phyloP scores from a whole-genome alignment of 2,329 filamentous ascomycete species.

The Exophiala sideris region DNA sequence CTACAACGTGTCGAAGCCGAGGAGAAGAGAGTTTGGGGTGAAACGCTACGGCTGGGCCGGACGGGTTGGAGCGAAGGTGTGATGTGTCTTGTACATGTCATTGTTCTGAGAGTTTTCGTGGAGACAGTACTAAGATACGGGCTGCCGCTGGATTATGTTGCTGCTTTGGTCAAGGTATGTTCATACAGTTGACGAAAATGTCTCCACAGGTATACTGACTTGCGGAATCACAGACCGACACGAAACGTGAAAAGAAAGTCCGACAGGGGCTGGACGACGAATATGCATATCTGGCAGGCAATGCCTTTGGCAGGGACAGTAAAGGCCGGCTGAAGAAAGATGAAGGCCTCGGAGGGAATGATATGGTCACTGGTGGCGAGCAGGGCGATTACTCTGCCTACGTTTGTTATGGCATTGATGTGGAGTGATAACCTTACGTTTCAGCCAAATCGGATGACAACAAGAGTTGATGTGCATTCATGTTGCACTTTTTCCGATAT shows the following conservation, averaged over 20 bases:
- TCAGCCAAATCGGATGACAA: background rate
- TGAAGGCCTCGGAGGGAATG: constrained; percentile 71
- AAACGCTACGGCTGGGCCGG: constrained; percentile 78
- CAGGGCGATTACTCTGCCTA: constrained; percentile 88
- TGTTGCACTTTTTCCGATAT: too few relatives aligned
- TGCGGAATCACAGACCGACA: constrained; percentile 60
- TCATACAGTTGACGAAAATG: background rate
- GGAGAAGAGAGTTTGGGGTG: constrained; percentile 88
- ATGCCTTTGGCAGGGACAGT: constrained; percentile 91
- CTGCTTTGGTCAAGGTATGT: constrained; percentile 76
- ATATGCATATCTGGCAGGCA: constrained; percentile 90
- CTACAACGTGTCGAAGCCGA: constrained; percentile 77
- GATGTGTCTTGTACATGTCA: constrained; percentile 92
- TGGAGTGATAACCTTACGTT: constrained; percentile 40
- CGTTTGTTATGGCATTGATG: constrained; percentile 93
- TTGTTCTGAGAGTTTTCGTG: constrained; percentile 89
- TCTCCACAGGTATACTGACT: background rate
- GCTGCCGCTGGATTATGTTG: constrained; percentile 83
- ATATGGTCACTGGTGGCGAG: constrained; percentile 61
- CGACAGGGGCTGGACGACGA: constrained; percentile 74
- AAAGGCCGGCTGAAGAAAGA: constrained; percentile 89
- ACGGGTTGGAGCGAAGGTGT: constrained; percentile 96
- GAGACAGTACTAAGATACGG: constrained; percentile 97
- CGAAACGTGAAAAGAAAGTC: constrained; percentile 77
- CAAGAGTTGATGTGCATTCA: too few relatives aligned